Base-by-base conservation (phyloP, 257 asterid genomes). In the Scutellaria minor region DNA sequence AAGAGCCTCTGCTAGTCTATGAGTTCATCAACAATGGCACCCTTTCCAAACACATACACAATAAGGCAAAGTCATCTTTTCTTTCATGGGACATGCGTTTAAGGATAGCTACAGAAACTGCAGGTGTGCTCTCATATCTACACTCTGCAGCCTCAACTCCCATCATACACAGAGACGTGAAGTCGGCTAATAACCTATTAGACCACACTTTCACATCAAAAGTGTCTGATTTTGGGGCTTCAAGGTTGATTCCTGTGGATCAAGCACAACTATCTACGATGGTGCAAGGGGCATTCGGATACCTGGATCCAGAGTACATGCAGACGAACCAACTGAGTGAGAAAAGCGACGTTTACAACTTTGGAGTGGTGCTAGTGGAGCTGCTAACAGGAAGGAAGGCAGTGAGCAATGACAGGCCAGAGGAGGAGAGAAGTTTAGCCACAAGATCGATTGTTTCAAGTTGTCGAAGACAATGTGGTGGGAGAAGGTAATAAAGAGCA, bases 271-370 rank as follows among this genome's bases (percentile, higher is more conserved):
- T 82, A 2, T 39, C 81, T 7, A 81, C 82, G 0, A 11, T 71
- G 46, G 89, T 84, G 59, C 86, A 77, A 46, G 85, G 85, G 41
- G 82, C 85, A 0, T 53, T 62, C 0, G 83, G 85, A 3, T 84
- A 82, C 57, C 5, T 78, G 7, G 87, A 81, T 42, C 89, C 84
- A 2, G 85, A 84, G 11, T 84, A 71, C 69, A 14, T 82, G 75
- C 85, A 75, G n/a, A 68, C 82, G 7, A 50, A 11, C 8, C 24
- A 77, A 5, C 54, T 82, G 27, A 82, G 69, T 0, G 81, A 77
- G 65, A 77, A 84, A 40, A 84, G 77, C 18, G 18, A 79, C 41
- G 83, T 79, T 10, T 82, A 84, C 6, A 85, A 85, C 61, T 82
- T 82, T 2, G 78, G 82, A 41, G 78, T 67, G 2, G 75, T 78